Conservation (phyloP, 495 filamentous ascomycete species). For the Aspergillus indologenus region DNA sequence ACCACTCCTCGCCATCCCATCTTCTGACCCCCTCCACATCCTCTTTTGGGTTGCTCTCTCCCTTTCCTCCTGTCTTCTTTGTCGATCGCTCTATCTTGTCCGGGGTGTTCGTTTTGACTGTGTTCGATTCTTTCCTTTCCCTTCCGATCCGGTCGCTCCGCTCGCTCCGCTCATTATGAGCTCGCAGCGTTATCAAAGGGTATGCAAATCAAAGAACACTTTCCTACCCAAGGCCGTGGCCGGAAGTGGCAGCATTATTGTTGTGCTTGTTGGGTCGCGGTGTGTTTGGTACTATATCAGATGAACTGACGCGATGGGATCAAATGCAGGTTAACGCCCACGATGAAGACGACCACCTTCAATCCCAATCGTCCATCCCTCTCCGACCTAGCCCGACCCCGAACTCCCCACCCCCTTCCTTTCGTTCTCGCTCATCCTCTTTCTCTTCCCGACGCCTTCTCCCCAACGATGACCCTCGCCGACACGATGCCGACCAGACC, state of each 20-base stretch:
- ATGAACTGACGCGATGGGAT: conserved; percentile 15
- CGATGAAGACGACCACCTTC: conserved; percentile 48
- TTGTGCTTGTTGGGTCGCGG: neutral
- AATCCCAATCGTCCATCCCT: conserved; percentile 41
- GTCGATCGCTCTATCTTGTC: conserved; percentile 6
- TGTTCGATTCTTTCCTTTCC: conserved; percentile 6
- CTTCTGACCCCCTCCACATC: conserved; percentile 17
- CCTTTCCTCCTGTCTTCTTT: conserved; percentile 14
- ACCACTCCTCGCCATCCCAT: conserved; percentile 23
- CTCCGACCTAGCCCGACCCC: conserved; percentile 53
- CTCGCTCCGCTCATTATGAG: conserved; percentile 59
- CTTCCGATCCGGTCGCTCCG: conserved; percentile 16
- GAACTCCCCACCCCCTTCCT: conserved; percentile 89
- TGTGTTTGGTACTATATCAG: neutral
- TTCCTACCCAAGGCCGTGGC: too few relatives aligned
- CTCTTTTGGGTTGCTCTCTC: conserved; percentile 21
- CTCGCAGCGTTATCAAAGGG: conserved; percentile 83
- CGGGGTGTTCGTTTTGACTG: neutral
- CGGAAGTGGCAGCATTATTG: conserved; percentile 12
- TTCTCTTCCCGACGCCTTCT: conserved; percentile 56
- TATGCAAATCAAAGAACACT: too few relatives aligned
- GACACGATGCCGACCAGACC: conserved; percentile 63
- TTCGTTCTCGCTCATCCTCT: conserved; percentile 80
- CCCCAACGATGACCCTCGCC: conserved; percentile 48
- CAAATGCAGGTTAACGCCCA: conserved; percentile 49